Evolutionary conservation across 108 stramenopile species (phyloP), one percentile per base, ranked within the genome.

Genomic region (Mayamaea pseudoterrestris): DNA sequence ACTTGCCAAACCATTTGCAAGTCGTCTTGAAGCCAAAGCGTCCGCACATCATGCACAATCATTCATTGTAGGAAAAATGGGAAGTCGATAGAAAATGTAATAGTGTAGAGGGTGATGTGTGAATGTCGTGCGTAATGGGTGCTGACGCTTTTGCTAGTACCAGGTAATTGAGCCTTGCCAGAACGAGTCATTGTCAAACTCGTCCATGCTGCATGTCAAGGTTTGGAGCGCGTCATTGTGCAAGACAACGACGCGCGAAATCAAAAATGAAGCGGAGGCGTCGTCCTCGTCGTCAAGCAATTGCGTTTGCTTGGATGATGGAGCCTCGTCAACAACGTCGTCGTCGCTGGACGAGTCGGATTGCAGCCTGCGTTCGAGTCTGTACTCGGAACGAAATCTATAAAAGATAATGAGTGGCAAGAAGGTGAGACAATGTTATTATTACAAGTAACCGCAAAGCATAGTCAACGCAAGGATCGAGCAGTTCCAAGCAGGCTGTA

Each of bases 111-210:
- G n/a, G n/a, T n/a, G n/a, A n/a, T n/a, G n/a, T n/a, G n/a, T n/a
- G n/a, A n/a, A n/a, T n/a, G n/a, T n/a, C n/a, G n/a, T n/a, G n/a
- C n/a, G n/a, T n/a, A n/a, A n/a, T n/a, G n/a, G n/a, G n/a, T n/a
- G n/a, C n/a, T n/a, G n/a, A n/a, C n/a, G n/a, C n/a, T n/a, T n/a
- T n/a, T n/a, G 58, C 59, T 73, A 88, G 68, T 88, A 88, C 86
- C 86, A 88, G 22, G 86, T 88, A 35, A 88, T 74, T 12, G 78
- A 80, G 49, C 86, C 86, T 63, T 68, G 78, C 86, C 86, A 88
- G 56, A 88, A 88, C 42, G 76, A 78, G 63, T 88, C 86, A 72
- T 76, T 88, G 63, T 88, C 86, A 57, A 88, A 88, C 66, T 78
- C 80, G 66, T 69, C 74, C 29, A 66, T 63, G 27, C 30, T 30